Base-by-base conservation (phyloP, 2,329 filamentous ascomycete species). In the Aspergillus calidoustus region DNA sequence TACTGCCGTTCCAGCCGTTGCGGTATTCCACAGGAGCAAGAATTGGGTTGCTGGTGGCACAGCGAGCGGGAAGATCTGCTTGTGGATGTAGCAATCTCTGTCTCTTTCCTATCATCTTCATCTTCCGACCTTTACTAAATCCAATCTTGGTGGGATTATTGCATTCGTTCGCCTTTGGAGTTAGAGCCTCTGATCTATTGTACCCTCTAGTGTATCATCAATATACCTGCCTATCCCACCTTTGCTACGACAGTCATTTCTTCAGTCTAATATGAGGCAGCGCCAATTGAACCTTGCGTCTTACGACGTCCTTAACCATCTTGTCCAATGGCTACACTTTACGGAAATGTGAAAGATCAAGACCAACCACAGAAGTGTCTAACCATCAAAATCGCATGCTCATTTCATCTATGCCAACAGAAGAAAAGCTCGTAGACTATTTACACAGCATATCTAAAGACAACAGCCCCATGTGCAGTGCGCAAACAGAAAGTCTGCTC, bases 31-130 rank as follows among this genome's bases (percentile, higher is more conserved):
- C 75, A 91, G 91, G 0, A 91, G 86, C 0, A 83, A 87, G 76
- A 90, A 97, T 72, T 99, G 95, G 95, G 89, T 99, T 41, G 93
- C 91, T 0, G 94, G 91, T 2, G 95, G 93, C 0, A 98, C 91
- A 0, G 92, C 91, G 0, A 96, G 92, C 72, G 95, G 95, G 2
- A 98, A 98, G 78, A 77, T 98, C 28, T 96, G 91, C 76, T 79
- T 99, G 41, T 99, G 94, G 93, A 90, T 90, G 84, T 97, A 61
- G 34, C 11, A n/a, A 9, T 34, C 49, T 22, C 28, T 57, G 43
- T 8, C 28, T 49, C 22, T 30, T 54, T 31, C 23, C 4, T 38
- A 38, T 38, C 11, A 15, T 15, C 11, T 41, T 15, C 5, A 15
- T 41, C 13, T 15, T 28, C 25, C 25, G 4, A 4, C 25, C 25